Conservation (phyloP, 208 protist genomes). For the Acanthamoeba polyphaga region DNA sequence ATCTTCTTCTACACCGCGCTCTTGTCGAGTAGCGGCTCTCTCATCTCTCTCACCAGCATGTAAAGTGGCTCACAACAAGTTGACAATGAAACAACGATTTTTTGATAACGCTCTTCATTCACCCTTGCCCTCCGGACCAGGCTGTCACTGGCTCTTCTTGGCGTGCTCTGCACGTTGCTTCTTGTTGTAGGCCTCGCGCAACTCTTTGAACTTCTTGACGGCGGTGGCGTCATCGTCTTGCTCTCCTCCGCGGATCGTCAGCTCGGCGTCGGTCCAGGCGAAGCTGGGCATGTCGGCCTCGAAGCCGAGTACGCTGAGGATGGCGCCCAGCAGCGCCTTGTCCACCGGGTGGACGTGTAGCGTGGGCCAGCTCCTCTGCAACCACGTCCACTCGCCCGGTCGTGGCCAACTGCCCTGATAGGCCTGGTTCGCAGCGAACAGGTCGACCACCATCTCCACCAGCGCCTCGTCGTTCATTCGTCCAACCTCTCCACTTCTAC, state of each 20-base stretch:
- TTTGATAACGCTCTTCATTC: neutral
- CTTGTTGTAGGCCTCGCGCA: neutral
- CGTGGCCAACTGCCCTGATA: neutral
- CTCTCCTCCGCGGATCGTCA: neutral
- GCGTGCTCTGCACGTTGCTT: neutral
- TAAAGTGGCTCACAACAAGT: neutral
- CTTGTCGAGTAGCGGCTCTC: constrained; percentile 13
- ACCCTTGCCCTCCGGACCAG: neutral
- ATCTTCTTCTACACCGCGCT: neutral
- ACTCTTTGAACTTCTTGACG: neutral
- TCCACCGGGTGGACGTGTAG: neutral
- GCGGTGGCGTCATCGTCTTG: neutral
- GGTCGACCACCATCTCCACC: constrained; percentile 36
- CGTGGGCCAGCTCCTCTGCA: neutral
- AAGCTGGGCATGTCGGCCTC: neutral
- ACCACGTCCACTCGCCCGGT: neutral
- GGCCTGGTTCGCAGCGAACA: neutral
- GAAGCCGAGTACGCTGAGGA: neutral
- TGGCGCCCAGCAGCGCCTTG: neutral
- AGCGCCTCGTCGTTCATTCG: neutral
- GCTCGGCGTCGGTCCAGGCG: neutral
- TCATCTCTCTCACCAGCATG: neutral
- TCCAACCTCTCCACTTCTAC: neutral
- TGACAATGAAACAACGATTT: neutral
- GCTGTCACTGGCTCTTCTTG: neutral